Evolutionary conservation across 352 stramenopile species (phyloP).

Genomic region (Phytopythium chamaehyphon): DNA sequence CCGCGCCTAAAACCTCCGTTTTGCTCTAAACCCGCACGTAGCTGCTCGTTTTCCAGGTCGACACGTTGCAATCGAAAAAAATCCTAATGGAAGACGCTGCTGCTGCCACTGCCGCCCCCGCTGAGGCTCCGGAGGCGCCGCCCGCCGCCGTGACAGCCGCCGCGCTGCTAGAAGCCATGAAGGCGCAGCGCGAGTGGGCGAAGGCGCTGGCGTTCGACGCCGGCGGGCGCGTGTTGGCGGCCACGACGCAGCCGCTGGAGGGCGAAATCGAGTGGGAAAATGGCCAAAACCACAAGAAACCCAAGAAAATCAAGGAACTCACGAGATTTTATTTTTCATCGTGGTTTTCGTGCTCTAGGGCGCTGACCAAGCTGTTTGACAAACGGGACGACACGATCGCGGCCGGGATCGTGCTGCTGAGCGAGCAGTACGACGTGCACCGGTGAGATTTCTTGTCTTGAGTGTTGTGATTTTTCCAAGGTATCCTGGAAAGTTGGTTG

Average conservation of each 20-base stretch:
- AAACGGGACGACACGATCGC: constrained; percentile 77
- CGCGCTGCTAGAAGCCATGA: constrained; percentile 46
- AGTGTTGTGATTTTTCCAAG: too few relatives aligned
- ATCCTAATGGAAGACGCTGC: too few relatives aligned
- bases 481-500: too few relatives aligned
- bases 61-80: too few relatives aligned
- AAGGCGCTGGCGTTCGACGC: constrained; percentile 60
- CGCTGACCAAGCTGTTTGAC: constrained; percentile 60
- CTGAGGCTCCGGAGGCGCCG: not conserved
- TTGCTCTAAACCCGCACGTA: too few relatives aligned
- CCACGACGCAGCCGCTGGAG: constrained; percentile 58
- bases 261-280: constrained; percentile 57
- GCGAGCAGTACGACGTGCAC: constrained; percentile 83
- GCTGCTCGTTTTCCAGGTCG: too few relatives aligned
- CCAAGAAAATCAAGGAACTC: too few relatives aligned
- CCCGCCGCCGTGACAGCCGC: constrained; percentile 30
- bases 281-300: too few relatives aligned
- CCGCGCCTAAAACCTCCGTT: too few relatives aligned
- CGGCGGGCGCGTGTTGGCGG: constrained; percentile 41
- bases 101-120: not conserved
- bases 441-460: constrained; percentile 27
- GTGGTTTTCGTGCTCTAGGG: constrained; percentile 15
- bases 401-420: constrained; percentile 60
- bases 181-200: constrained; percentile 64
- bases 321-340: not conserved